Base-by-base conservation (phyloP, 441 rosid genomes). In the Brassica hybrid region DNA sequence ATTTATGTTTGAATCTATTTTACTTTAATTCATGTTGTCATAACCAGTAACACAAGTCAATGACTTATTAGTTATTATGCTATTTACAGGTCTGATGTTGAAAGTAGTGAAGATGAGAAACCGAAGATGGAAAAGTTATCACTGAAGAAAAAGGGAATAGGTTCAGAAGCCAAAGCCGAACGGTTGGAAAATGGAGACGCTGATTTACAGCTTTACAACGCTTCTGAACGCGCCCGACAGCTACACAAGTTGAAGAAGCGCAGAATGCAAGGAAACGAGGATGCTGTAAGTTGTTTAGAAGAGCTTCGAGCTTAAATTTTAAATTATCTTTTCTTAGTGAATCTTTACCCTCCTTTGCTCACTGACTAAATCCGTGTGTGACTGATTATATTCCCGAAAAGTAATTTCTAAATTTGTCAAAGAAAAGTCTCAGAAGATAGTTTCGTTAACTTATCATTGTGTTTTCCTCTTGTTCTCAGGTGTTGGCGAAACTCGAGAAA, bases 121-220 rank as follows among this genome's bases (percentile, higher is more conserved):
- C 87, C 91, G 75, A 86, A 79, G 82, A 81, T 88, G 79, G 95
- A 89, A 76, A 93, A 93, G 86, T 79, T 93, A 69, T 89, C 91
- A 43, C 70, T 93, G 84, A 93, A 90, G 87, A 91, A 87, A 81
- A 94, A 84, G 79, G 97, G 98, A 74, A 79, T 89, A 67, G 98
- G 98, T 64, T 95, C 99, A 71, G 96, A 91, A 85, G 97, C 88
- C 77, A 88, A 90, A 82, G 88, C 95, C 76, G 93, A 95, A 73
- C 87, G 85, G 50, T 75, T 88, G 78, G 96, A 88, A 76, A 90
- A 84, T 69, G 90, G 94, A 63, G 94, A 93, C 86, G 69, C 75
- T 71, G 98, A 95, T 75, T 80, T 95, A 57, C 98, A 93, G 86
- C 86, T 95, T 73, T 79, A 86, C 67, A 81, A 85, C 69, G 89